Evolutionary conservation across 2,329 filamentous ascomycete genomes (phyloP).

Genomic region (Leptographium galeiforme): DNA sequence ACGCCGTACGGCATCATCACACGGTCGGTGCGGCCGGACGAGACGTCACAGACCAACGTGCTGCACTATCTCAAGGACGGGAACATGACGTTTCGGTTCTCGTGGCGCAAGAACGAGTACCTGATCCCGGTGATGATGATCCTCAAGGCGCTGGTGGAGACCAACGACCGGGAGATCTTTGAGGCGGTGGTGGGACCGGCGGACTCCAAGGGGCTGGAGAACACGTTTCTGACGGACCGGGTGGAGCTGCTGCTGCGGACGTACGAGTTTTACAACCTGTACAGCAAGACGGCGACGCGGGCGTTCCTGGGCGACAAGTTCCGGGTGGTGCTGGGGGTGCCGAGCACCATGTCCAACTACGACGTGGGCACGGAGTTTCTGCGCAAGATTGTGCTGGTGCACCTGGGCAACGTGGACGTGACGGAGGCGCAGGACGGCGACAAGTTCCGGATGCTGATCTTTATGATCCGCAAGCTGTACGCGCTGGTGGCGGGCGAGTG

Average conservation of each 20-base stretch:
- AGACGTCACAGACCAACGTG: slow-evolving; percentile 95
- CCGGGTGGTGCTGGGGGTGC: slow-evolving; percentile 70
- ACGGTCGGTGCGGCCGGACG: slow-evolving; percentile 86
- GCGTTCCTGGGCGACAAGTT: slow-evolving; percentile 87
- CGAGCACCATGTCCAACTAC: slow-evolving; percentile 72
- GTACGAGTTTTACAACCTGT: slow-evolving; percentile 81
- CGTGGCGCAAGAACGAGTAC: slow-evolving; percentile 94
- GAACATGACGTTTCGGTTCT: slow-evolving; percentile 94
- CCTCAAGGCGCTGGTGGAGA: slow-evolving; percentile 85
- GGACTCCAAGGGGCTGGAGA: slow-evolving; percentile 63
- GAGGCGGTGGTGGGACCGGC: slow-evolving; percentile 76
- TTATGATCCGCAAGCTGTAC: slow-evolving; percentile 95
- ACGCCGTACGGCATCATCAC: slow-evolving; percentile 84
- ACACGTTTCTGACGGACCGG: slow-evolving; percentile 89
- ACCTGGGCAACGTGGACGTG: slow-evolving; percentile 75
- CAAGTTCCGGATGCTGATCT: slow-evolving; percentile 87
- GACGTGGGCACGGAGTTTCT: slow-evolving; percentile 87
- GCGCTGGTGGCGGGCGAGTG: slow-evolving; percentile 86
- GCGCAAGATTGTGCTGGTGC: slow-evolving; percentile 77
- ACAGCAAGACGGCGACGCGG: slow-evolving; percentile 68
- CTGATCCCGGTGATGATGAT: slow-evolving; percentile 96
- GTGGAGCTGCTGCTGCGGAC: slow-evolving; percentile 84
- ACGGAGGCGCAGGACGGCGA: slow-evolving; percentile 74
- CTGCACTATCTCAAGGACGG: slow-evolving; percentile 92
- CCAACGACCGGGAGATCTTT: slow-evolving; percentile 91